These are phyloP conservation scores for Xerocomus cyaneibrunnescens DNA, from an alignment of 1,284 basidiomycete species.

Conservation along the genomic window DNA sequence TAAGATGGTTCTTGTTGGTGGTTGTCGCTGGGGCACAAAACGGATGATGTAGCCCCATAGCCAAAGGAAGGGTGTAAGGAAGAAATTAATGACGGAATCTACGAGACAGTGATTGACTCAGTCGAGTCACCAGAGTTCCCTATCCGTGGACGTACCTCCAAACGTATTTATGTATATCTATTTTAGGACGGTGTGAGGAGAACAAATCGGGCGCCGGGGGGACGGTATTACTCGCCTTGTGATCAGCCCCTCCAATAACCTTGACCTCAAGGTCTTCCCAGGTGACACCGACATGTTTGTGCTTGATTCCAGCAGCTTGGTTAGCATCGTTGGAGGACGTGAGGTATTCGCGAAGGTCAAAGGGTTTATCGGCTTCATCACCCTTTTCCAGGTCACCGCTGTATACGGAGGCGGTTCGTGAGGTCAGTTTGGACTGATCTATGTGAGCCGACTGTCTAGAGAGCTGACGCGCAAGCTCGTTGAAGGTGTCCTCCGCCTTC, in stretches of 20 bases:
- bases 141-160: constrained; percentile 42
- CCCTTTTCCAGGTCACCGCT: constrained; percentile 51
- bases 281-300: constrained; percentile 81
- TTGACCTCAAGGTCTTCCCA: constrained; percentile 77
- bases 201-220: constrained; percentile 1
- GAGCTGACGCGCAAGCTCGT: constrained; percentile 46
- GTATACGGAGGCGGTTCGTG: constrained; percentile 23
- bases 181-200: background rate
- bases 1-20: constrained; percentile 55
- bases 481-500: constrained; percentile 53
- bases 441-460: constrained; percentile 24
- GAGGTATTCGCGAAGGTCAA: constrained; percentile 78
- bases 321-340: constrained; percentile 64
- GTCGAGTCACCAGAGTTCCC: constrained; percentile 1
- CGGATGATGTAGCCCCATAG: constrained; percentile 50
- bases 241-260: constrained; percentile 60
- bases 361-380: constrained; percentile 38
- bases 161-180: constrained; percentile 70
- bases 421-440: constrained; percentile 24
- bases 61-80: constrained; percentile 53
- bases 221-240: constrained; percentile 45
- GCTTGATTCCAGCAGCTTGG: constrained; percentile 72
- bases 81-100: constrained; percentile 63
- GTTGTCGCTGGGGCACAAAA: constrained; percentile 55
- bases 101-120: constrained; percentile 22